Conservation (phyloP, 2,329 filamentous ascomycete species). For the Hypoxylon sp. region DNA sequence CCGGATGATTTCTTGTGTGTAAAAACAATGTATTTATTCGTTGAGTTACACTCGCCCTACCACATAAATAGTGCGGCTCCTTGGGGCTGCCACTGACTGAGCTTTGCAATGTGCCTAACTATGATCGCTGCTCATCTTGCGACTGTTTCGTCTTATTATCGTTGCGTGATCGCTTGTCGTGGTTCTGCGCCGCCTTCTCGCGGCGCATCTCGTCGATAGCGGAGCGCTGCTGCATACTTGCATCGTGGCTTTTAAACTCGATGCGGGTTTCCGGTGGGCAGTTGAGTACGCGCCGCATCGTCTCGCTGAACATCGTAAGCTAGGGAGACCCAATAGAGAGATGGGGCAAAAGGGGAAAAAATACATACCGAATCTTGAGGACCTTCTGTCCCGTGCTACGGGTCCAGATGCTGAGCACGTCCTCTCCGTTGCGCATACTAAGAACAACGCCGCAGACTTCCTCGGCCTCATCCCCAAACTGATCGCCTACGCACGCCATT, state of each 20-base stretch:
- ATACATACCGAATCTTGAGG: constrained; percentile 89
- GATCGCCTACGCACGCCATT: constrained; percentile 90
- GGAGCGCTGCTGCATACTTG: constrained; percentile 91
- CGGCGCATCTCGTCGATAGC: constrained; percentile 93
- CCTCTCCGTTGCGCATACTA: constrained; percentile 94
- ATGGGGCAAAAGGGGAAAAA: not conserved
- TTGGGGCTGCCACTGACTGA: not conserved
- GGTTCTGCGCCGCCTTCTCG: constrained; percentile 76
- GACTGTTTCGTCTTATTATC: constrained; percentile 47
- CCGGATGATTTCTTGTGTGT: constrained; percentile 24
- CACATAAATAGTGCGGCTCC: constrained; percentile 4
- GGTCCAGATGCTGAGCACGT: constrained; percentile 98
- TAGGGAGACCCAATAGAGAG: not conserved
- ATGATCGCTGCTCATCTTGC: constrained; percentile 54
- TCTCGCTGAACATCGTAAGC: constrained; percentile 75
- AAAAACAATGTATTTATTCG: constrained; percentile 33
- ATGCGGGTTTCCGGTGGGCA: constrained; percentile 92
- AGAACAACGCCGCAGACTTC: constrained; percentile 96
- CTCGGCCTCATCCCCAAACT: constrained; percentile 92
- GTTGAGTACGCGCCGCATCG: constrained; percentile 89
- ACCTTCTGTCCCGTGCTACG: constrained; percentile 93
- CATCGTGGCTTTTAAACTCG: constrained; percentile 96
- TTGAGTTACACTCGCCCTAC: constrained; percentile 33
- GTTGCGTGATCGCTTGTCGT: constrained; percentile 56
- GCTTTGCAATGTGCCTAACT: constrained; percentile 29